phyloP scores from a whole-genome alignment of 179 eudicot species.

The Beta lomatogona region DNA sequence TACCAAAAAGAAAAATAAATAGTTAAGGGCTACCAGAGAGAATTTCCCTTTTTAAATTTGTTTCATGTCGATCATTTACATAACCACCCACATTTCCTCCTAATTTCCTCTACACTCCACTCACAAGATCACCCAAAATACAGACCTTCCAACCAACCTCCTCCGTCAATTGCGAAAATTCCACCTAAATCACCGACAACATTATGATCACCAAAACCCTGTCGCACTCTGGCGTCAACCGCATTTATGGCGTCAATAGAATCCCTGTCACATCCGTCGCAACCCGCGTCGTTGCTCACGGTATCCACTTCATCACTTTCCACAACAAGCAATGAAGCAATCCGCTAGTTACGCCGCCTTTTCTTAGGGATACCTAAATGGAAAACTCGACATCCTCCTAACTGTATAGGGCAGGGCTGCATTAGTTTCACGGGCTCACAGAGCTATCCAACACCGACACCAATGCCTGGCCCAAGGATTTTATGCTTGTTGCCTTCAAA shows the following conservation, averaged over 20 bases:
- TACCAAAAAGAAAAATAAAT: too few species aligned
- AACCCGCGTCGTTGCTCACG: conserved; percentile 59
- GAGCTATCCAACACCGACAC: conserved; percentile 73
- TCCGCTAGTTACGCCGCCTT: conserved; percentile 99
- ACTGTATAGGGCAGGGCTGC: conserved; percentile 93
- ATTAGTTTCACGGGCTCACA: conserved; percentile 73
- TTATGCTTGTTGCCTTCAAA: too few species aligned
- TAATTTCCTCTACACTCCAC: neutral
- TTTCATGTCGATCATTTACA: neutral
- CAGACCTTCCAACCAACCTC: too few species aligned
- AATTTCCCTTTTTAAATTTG: too few species aligned
- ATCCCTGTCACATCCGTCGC: conserved; percentile 93
- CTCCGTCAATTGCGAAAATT: conserved; percentile 37
- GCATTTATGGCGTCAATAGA: conserved; percentile 92
- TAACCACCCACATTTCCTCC: neutral
- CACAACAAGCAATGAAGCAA: conserved; percentile 70
- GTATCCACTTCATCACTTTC: conserved; percentile 92
- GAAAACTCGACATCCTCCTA: conserved; percentile 76
- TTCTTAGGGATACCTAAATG: conserved; percentile 86
- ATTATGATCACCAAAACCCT: conserved; percentile 61
- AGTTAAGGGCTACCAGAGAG: too few species aligned
- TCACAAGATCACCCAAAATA: neutral
- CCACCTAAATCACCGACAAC: conserved; percentile 58
- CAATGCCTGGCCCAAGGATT: too few species aligned
- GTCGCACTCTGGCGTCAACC: conserved; percentile 53